phyloP scores from a whole-genome alignment of 495 filamentous ascomycete genomes.

The Apodospora peruviana region DNA sequence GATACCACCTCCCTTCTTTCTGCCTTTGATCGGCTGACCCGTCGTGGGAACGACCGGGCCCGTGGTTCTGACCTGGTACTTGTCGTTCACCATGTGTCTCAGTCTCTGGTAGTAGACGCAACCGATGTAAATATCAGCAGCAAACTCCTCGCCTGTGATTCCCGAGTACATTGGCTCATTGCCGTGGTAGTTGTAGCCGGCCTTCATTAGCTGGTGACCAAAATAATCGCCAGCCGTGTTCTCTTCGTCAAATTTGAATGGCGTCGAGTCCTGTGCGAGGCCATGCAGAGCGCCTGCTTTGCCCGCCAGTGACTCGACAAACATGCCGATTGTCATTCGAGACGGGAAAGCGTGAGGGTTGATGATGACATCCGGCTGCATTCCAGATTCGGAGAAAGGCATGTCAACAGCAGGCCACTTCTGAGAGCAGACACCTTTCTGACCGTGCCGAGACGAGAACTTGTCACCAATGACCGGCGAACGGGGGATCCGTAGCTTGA shows the following conservation, averaged over 20 bases:
- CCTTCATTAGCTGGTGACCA: conserved; percentile 85
- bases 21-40: conserved; percentile 93
- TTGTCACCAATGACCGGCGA: conserved; percentile 95
- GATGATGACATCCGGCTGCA: conserved; percentile 96
- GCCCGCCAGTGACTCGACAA: conserved; percentile 93
- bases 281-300: conserved; percentile 93
- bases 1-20: conserved; percentile 94
- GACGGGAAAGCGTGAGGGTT: conserved; percentile 99
- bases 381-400: conserved; percentile 96
- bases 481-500: conserved; percentile 89
- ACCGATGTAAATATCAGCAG: conserved; percentile 93
- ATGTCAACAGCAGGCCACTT: conserved; percentile 93
- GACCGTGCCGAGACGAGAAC: conserved; percentile 95
- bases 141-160: conserved; percentile 89
- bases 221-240: conserved; percentile 93
- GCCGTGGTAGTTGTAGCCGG: conserved; percentile 96
- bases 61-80: conserved; percentile 96
- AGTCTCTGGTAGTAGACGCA: conserved; percentile 97
- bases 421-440: conserved; percentile 96
- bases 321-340: conserved; percentile 99
- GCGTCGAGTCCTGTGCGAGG: conserved; percentile 87
- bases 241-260: conserved; percentile 89
- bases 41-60: conserved; percentile 83
- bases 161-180: conserved; percentile 98
- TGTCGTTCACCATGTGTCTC: conserved; percentile 99